These are phyloP conservation scores for Meira miltonrushii DNA, from an alignment of 1,284 basidiomycete species.

Conservation along the genomic window DNA sequence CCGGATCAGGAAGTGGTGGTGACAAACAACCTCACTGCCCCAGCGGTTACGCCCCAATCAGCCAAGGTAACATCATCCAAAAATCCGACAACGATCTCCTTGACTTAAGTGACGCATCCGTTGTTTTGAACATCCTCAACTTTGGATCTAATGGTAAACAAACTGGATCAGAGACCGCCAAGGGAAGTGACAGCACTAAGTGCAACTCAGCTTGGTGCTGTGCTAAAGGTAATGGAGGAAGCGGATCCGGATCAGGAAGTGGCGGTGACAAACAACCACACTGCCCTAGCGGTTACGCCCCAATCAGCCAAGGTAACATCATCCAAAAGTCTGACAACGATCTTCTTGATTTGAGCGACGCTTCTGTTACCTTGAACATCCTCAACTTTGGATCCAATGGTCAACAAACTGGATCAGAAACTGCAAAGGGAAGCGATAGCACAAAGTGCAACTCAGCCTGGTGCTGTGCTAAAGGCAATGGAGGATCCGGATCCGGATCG, in stretches of 20 bases:
- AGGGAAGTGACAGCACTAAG: not conserved
- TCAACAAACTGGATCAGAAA: not conserved
- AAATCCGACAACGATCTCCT: not conserved
- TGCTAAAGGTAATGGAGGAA: not conserved
- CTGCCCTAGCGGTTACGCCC: too few species aligned
- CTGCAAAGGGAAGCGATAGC: not conserved
- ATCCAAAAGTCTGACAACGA: not conserved
- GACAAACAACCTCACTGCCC: not conserved
- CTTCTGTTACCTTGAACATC: not conserved
- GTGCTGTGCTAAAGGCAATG: not conserved
- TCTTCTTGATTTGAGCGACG: slow-evolving; percentile 7
- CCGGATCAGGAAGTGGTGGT: too few species aligned
- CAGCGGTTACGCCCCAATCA: not conserved
- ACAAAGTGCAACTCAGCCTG: not conserved
- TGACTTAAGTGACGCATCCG: not conserved
- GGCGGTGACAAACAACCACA: too few species aligned
- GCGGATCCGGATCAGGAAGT: too few species aligned
- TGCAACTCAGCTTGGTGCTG: not conserved
- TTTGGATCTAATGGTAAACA: not conserved
- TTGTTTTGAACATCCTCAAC: slow-evolving; percentile 4
- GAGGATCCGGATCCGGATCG: too few species aligned
- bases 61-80: not conserved
- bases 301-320: not conserved
- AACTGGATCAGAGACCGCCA: not conserved
- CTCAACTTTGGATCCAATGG: not conserved